Evolutionary conservation across 148 eudicot species (phyloP), one percentile per base, ranked within the genome.

Genomic region (Tetragonia tetragonoides): DNA sequence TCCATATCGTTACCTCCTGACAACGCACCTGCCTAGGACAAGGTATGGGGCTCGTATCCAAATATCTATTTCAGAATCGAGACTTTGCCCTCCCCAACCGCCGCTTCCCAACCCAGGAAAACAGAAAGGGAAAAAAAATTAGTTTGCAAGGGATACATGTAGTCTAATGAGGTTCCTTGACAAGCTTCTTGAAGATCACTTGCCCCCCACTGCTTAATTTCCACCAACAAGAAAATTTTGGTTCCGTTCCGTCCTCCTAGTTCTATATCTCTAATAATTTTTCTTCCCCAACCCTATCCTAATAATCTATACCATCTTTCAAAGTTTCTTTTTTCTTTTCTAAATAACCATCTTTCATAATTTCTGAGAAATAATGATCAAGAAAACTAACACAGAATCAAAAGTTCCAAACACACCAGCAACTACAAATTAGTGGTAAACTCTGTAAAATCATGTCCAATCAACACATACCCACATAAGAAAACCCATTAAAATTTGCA

Each of bases 391-490:
- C 66, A 67, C 71, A 16, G 8, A 28, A 5, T 16, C 62, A 72
- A 3, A 72, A 37, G 21, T 53, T 18, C 10, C 75, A 53, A 34
- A 53, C 42, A 54, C 63, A 51, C 44, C 41, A 72, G 23, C 63
- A 1, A 56, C 17, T 15, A 21, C 57, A 46, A 54, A 3, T 16
- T 21, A 54, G 17, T 10, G 18, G 6, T 23, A 44, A 24, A 11
- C 18, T 34, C 7, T 72, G 17, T 34, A 38, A 38, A 37, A 54
- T n/a, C 21, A 73, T 54, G 49, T 21, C 12, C 65, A 65, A 53
- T 47, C n/a, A 59, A 54, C 68, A 42, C 11, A 76, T 44, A 76
- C 79, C 77, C 68, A 71, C 53, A 49, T 49, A 49, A 49, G 12
- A 49, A 49, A 7, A 8, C 14, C 14, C 53, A 49, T 49, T 7